Conservation (phyloP, 2,329 filamentous ascomycete species). For the Dendrostoma leiphaemia region DNA sequence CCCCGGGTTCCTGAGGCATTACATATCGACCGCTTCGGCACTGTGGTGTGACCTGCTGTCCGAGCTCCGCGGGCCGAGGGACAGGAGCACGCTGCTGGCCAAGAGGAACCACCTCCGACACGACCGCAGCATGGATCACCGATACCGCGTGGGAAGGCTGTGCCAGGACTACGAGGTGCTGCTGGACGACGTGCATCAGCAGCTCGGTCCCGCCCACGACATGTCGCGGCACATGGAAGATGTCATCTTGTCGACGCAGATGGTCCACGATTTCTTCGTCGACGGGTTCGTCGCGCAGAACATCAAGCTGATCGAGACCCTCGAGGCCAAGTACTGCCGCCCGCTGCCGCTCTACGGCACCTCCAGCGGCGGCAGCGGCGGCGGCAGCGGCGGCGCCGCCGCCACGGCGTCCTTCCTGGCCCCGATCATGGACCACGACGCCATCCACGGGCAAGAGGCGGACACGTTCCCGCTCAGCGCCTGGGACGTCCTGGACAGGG, state of each 20-base stretch:
- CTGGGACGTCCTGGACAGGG: constrained; percentile 19
- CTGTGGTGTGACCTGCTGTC: constrained; percentile 20
- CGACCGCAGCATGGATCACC: constrained; percentile 1
- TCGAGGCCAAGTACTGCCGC: constrained; percentile 14
- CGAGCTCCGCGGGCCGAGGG: constrained; percentile 15
- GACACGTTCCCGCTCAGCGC: background rate
- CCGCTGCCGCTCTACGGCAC: background rate
- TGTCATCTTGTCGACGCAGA: constrained; percentile 16
- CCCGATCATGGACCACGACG: background rate
- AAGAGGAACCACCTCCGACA: constrained; percentile 20
- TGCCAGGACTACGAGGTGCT: constrained; percentile 17
- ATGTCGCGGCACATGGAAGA: constrained; percentile 18
- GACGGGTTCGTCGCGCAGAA: constrained; percentile 13
- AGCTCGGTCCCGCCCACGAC: constrained; percentile 14
- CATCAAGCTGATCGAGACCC: constrained; percentile 8
- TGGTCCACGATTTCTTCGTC: constrained; percentile 18
- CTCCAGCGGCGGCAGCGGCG: no score
- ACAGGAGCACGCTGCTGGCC: constrained; percentile 20
- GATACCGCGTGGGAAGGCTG: constrained; percentile 2
- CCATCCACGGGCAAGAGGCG: background rate
- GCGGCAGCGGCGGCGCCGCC: background rate
- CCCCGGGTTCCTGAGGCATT: constrained; percentile 14
- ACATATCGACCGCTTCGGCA: constrained; percentile 19
- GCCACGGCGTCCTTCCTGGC: constrained; percentile 1
- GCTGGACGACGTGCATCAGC: constrained; percentile 8